phyloP scores from a whole-genome alignment of 768 basidiomycete genomes.

The Rhodotorula kratochvilovae region DNA sequence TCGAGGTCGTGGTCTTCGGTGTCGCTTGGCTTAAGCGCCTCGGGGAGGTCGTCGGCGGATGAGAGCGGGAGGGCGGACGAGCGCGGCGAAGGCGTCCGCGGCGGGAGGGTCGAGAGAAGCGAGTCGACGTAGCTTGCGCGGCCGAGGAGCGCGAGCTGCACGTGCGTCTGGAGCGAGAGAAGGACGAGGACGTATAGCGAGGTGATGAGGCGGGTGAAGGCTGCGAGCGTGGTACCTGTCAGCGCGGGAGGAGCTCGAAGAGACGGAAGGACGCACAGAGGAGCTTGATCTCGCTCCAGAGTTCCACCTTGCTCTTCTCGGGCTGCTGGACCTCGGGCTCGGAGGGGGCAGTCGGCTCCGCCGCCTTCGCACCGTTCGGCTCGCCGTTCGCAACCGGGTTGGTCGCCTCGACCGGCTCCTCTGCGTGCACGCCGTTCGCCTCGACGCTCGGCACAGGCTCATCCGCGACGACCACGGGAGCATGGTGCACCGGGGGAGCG shows the following conservation, averaged over 20 bases:
- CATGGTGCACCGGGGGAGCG: not conserved
- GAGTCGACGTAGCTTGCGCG: constrained; percentile 72
- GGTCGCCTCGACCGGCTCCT: too few relatives aligned
- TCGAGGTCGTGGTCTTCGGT: constrained; percentile 27
- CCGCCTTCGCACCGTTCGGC: not conserved
- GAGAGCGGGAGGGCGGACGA: not conserved
- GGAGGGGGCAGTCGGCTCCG: not conserved
- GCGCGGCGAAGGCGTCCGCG: constrained; percentile 6
- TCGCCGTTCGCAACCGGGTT: not conserved
- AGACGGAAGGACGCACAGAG: constrained; percentile 57
- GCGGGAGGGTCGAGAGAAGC: constrained; percentile 53
- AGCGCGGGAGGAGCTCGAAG: not conserved
- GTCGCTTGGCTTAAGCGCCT: not conserved
- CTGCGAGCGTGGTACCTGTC: constrained; percentile 49
- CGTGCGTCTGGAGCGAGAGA: constrained; percentile 74
- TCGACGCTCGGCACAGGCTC: not conserved
- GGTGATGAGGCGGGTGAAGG: constrained; percentile 80
- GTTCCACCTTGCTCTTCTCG: constrained; percentile 64
- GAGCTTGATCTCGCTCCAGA: constrained; percentile 91
- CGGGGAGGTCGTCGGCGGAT: not conserved
- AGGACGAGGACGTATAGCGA: constrained; percentile 80
- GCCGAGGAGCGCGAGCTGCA: constrained; percentile 80
- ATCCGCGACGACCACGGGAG: not conserved
- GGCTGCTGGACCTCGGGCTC: constrained; percentile 35
- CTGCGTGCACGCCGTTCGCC: not conserved